Evolutionary conservation across 257 asterid species (phyloP), one percentile per base, ranked within the genome.

Genomic region (Solanum tarapatanum): DNA sequence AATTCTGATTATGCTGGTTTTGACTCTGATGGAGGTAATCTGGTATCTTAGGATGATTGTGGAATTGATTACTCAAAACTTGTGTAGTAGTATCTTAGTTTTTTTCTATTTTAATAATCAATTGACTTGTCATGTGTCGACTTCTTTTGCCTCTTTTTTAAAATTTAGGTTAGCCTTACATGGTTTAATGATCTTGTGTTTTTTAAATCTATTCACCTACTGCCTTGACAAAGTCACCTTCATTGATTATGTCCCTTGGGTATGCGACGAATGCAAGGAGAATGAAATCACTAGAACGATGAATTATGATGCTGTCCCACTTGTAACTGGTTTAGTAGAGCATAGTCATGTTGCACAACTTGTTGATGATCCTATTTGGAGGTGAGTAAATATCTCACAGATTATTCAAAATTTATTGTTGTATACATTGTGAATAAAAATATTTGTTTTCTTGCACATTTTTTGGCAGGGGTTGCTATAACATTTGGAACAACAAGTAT

Each of bases 341-440:
- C 37, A 24, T 3, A 41, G 39, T 21, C 33, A 21, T 76, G 19
- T 3, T 73, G 11, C 11, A 68, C 30, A 37, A 16, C 98, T 96
- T 35, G 75, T 87, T 33, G 23, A 72, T 75, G 48, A 60, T 76
- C 94, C 94, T 37, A 87, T 93, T 90, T 95, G 98, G 98, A 93
- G 94, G 98, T 93, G 70, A 92, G 91, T 68, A 89, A 84, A 68
- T 74, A 36, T 10, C 11, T 74, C 51, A 74, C 30, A 6, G 2
- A 75, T 75, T 75, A 75, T 75, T 75, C 32, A 2, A 24, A 35
- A 23, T 75, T 21, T 11, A 23, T 36, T 74, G 30, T 21, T 74
- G 4, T 74, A 35, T 74, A 51, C 8, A 51, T 2, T 74, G 48
- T 35, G 55, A 11, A 8, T 86, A 83, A 69, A 26, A 5, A 32